Evolutionary conservation across 23 red algal species (phyloP).

Genomic region (Gracilaria gracilis): DNA sequence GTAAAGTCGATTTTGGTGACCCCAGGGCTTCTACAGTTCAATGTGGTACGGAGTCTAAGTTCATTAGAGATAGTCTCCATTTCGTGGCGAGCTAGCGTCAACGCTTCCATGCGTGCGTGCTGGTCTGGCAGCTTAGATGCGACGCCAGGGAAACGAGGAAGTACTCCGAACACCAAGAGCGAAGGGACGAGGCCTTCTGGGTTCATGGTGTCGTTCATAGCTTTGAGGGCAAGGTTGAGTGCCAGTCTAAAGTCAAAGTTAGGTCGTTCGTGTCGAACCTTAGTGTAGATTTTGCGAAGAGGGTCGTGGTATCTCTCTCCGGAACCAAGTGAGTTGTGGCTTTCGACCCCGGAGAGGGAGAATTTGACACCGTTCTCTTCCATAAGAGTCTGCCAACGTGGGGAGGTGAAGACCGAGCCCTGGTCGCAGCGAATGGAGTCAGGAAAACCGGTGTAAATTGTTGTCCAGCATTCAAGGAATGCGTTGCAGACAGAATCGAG

Average conservation of each 20-base stretch:
- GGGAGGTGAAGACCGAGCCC: slow-evolving; percentile 28
- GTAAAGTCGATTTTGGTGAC: background rate
- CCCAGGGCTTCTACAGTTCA: background rate
- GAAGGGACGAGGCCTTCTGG: slow-evolving; percentile 4
- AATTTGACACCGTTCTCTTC: background rate
- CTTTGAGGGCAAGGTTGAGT: background rate
- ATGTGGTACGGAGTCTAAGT: background rate
- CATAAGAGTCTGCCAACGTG: background rate
- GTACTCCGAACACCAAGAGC: background rate
- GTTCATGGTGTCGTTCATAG: slow-evolving; percentile 29
- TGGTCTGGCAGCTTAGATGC: background rate
- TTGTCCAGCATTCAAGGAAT: slow-evolving; percentile 33
- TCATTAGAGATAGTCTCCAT: slow-evolving; percentile 11
- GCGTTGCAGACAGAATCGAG: slow-evolving; percentile 21
- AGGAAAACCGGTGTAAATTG: slow-evolving; percentile 1
- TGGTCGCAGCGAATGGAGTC: slow-evolving; percentile 11
- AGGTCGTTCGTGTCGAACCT: background rate
- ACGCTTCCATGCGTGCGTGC: background rate
- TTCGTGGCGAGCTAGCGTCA: background rate
- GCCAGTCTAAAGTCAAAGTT: background rate
- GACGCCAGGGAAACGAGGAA: background rate
- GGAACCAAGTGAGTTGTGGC: slow-evolving; percentile 31
- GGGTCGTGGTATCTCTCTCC: slow-evolving; percentile 35
- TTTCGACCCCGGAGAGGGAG: background rate
- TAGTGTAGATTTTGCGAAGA: background rate